Conservation (phyloP, 164 flowering plant species). For the Amborella trichopoda region DNA sequence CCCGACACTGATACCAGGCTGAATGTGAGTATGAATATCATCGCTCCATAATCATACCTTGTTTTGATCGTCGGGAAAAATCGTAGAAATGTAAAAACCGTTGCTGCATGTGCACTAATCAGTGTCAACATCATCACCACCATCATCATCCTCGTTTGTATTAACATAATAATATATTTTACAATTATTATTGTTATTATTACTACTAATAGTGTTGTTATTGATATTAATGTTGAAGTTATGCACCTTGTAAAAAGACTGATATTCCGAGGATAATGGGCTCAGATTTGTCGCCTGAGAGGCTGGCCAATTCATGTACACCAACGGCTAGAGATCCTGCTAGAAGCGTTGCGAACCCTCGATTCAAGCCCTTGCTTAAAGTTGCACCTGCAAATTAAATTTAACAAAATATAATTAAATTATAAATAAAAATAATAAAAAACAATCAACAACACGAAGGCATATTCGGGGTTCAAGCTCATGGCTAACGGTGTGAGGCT, state of each 20-base stretch:
- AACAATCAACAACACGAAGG: too few relatives aligned
- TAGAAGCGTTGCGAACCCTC: constrained; percentile 53
- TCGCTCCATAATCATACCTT: constrained; percentile 1
- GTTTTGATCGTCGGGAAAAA: constrained; percentile 1
- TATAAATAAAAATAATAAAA: background rate
- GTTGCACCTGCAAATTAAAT: constrained; percentile 43
- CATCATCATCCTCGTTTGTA: too few relatives aligned
- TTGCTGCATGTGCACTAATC: too few relatives aligned
- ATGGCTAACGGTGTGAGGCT: too few relatives aligned
- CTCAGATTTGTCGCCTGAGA: constrained; percentile 43
- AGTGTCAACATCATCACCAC: too few relatives aligned
- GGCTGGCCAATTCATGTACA: constrained; percentile 40
- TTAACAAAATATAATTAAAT: background rate
- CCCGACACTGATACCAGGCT: constrained; percentile 3
- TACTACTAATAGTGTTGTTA: too few relatives aligned
- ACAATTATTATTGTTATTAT: too few relatives aligned
- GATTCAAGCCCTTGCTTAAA: constrained; percentile 46
- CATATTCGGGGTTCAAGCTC: too few relatives aligned
- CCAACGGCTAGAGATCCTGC: constrained; percentile 71
- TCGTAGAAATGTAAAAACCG: constrained; percentile 1
- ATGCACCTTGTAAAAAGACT: constrained; percentile 51
- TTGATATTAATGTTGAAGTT: too few relatives aligned
- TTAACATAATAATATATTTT: too few relatives aligned
- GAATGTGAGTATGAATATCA: constrained; percentile 3
- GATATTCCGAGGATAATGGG: constrained; percentile 47